A percentile compares a stretch with the other conserved stretches of the same genome.
phyloP scores from a whole-genome alignment of 192 early-diverging fungal genomes.

The Fimicolochytrium jonesii region DNA sequence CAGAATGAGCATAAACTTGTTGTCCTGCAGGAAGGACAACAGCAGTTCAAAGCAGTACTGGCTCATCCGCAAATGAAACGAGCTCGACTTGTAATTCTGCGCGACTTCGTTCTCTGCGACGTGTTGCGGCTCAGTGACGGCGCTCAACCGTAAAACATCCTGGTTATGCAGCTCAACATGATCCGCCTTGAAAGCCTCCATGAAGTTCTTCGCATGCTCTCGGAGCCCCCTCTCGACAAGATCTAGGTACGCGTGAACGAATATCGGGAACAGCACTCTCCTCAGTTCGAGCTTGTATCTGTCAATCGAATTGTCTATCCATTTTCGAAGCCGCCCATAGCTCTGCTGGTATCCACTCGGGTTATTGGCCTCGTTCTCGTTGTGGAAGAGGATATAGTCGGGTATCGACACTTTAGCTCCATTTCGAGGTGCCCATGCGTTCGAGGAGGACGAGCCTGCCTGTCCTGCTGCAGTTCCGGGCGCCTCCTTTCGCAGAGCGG shows the following conservation, averaged over 20 bases:
- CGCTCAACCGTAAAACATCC: slow-evolving; percentile 64
- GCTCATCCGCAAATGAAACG: slow-evolving; percentile 82
- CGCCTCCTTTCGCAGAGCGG: slow-evolving; percentile 26
- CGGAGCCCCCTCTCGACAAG: slow-evolving; percentile 63
- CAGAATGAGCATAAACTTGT: slow-evolving; percentile 81
- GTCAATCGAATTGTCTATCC: slow-evolving; percentile 94
- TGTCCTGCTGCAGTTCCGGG: neutral
- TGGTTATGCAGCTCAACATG: slow-evolving; percentile 70
- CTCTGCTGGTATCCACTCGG: slow-evolving; percentile 77
- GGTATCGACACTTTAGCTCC: slow-evolving; percentile 54
- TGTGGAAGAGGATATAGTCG: slow-evolving; percentile 64
- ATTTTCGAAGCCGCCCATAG: slow-evolving; percentile 73
- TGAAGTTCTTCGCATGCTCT: slow-evolving; percentile 63
- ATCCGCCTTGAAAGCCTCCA: slow-evolving; percentile 70
- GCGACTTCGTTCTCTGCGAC: slow-evolving; percentile 77
- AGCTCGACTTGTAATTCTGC: slow-evolving; percentile 71
- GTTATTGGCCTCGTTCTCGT: slow-evolving; percentile 68
- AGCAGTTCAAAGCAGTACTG: slow-evolving; percentile 85
- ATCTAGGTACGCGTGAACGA: slow-evolving; percentile 88
- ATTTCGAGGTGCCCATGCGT: neutral
- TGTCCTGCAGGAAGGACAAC: slow-evolving; percentile 88
- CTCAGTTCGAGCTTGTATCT: slow-evolving; percentile 87
- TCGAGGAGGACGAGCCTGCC: neutral
- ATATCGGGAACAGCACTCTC: slow-evolving; percentile 81
- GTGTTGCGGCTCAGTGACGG: slow-evolving; percentile 72